A percentile compares a stretch with the other conserved stretches of the same genome.
Evolutionary conservation across 2,329 filamentous ascomycete species (phyloP).

Genomic region (Diaporthe batatas): DNA sequence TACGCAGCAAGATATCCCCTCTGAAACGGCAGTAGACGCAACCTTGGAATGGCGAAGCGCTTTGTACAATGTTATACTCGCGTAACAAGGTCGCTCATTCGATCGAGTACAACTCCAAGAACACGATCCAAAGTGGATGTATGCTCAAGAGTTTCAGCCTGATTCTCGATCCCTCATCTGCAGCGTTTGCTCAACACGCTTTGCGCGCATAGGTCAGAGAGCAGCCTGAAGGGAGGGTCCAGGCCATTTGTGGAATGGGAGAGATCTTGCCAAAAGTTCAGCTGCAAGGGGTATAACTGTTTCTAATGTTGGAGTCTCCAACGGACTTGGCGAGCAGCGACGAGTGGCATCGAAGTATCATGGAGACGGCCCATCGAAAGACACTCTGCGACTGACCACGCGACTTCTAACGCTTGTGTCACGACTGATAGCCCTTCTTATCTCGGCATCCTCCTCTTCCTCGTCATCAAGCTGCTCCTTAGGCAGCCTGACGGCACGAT

Average conservation of each 20-base stretch:
- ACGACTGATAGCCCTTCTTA: slow-evolving; percentile 36
- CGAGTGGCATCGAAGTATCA: neutral
- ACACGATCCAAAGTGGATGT: too few species aligned
- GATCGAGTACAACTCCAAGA: neutral
- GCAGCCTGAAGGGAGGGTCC: neutral
- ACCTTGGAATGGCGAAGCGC: neutral
- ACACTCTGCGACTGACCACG: slow-evolving; percentile 27
- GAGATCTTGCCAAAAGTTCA: neutral
- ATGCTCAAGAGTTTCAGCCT: neutral
- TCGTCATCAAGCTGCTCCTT: slow-evolving; percentile 51
- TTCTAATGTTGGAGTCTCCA: too few species aligned
- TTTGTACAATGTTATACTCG: neutral
- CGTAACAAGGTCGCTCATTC: too few species aligned
- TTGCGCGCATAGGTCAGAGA: too few species aligned
- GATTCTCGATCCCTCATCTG: neutral
- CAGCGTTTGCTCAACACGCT: neutral
- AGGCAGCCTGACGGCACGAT: slow-evolving; percentile 63
- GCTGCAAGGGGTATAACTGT: neutral
- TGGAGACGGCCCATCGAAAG: slow-evolving; percentile 17
- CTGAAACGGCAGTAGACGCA: neutral
- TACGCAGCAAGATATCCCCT: neutral
- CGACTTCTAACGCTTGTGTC: slow-evolving; percentile 28
- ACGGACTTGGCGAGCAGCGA: too few species aligned
- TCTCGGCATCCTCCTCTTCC: slow-evolving; percentile 41
- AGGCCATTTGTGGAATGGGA: neutral